Evolutionary conservation across 768 basidiomycete genomes (phyloP).

Genomic region (Termitomyces sp.): DNA sequence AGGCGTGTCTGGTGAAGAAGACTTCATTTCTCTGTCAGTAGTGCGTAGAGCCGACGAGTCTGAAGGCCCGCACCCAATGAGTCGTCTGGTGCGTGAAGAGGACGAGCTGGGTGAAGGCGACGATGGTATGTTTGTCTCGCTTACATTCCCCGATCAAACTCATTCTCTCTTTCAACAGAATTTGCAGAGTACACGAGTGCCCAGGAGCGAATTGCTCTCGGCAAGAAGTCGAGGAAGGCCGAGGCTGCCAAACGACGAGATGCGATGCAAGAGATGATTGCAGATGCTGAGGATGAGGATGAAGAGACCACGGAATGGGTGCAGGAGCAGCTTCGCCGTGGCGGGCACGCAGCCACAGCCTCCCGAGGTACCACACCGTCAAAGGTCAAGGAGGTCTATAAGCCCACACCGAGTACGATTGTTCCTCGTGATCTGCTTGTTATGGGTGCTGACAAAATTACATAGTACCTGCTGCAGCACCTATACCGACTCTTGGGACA

Average conservation of each 20-base stretch:
- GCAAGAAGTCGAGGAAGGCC: conserved; percentile 72
- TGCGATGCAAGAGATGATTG: conserved; percentile 76
- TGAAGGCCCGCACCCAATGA: conserved; percentile 80
- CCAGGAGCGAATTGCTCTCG: conserved; percentile 79
- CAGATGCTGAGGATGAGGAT: conserved; percentile 76
- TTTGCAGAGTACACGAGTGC: conserved; percentile 86
- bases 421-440: not conserved
- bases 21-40: conserved; percentile 77
- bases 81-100: conserved; percentile 77
- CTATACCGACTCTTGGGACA: conserved; percentile 60
- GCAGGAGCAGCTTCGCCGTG: conserved; percentile 73
- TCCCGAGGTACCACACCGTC: conserved; percentile 22
- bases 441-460: conserved; percentile 10
- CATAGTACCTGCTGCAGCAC: conserved; percentile 60
- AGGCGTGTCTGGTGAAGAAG: conserved; percentile 45
- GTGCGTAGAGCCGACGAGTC: conserved; percentile 46
- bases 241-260: conserved; percentile 65
- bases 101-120: conserved; percentile 87
- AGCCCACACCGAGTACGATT: conserved; percentile 61
- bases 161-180: conserved; percentile 38
- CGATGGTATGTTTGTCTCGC: conserved; percentile 53
- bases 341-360: conserved; percentile 49
- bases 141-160: not conserved
- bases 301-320: conserved; percentile 88
- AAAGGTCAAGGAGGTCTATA: conserved; percentile 55